Evolutionary conservation across 164 flowering plant genomes (phyloP), one percentile per base, ranked within the genome.

Genomic region (Kalanchoe fedtschenkoi): DNA sequence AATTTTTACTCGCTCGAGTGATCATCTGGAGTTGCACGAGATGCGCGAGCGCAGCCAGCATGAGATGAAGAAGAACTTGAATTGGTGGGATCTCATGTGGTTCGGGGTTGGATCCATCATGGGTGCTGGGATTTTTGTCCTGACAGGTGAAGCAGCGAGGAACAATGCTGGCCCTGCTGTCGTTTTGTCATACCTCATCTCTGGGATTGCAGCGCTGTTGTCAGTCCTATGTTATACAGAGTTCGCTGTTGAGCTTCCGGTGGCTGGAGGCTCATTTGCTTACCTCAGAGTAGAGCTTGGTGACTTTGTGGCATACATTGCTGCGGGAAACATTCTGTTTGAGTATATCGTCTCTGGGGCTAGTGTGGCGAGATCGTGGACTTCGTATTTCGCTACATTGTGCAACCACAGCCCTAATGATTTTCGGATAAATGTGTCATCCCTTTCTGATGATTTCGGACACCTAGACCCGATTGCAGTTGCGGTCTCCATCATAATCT

Each of bases 51-150:
- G 68, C 8, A 77, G 81, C 70, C 60, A 72, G 54, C 62, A 72
- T 37, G 71, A 72, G 26, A 80, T 80, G 84, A 80, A 78, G 69
- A 70, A 70, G 41, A 70, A 67, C 67, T 75, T 80, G 16, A 74
- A 64, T 4, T 78, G 80, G 84, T 78, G 80, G 82, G 84, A 80
- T 19, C 69, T 80, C 24, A 72, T 60, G 34, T 80, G 82, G 84
- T 71, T 80, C 29, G 82, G 84, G 0, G 63, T 80, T 1, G 81
- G 82, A 0, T 66, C 77, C 0, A 75, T 78, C 22, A 69, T 80
- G 60, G 84, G 84, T 11, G 69, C 82, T 1, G 80, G 84, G 16
- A 76, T 80, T 19, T 80, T 80, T 54, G 84, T 80, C 54, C 78
- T 80, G 46, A 80, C 81, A 0, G 84, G 84, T 4, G 72, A 69